These are phyloP conservation scores for Solanum dulcamara DNA, from an alignment of 257 asterid genomes.

Conservation along the genomic window DNA sequence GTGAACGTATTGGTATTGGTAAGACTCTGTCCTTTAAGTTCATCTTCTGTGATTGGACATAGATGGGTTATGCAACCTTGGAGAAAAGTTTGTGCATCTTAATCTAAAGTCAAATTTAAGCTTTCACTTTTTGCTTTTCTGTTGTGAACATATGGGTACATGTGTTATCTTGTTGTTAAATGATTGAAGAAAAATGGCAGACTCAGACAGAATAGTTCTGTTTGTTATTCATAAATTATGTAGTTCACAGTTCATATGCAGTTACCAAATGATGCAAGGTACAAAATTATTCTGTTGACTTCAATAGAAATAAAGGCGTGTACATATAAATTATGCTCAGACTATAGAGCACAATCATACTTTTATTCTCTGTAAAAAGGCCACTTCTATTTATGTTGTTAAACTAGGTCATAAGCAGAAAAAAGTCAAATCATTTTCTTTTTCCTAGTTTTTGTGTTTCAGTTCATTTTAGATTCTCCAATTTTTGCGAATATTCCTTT, in stretches of 20 bases:
- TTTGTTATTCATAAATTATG: not conserved
- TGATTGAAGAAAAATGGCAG: not conserved
- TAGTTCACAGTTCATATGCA: not conserved
- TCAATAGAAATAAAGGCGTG: not conserved
- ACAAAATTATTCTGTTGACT: not conserved
- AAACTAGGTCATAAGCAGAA: not conserved
- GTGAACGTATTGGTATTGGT: constrained; percentile 98
- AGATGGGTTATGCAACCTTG: not conserved
- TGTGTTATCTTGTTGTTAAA: not conserved
- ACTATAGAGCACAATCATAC: not conserved
- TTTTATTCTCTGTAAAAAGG: not conserved
- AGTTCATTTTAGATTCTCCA: not conserved
- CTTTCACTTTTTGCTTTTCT: not conserved
- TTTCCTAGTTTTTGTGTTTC: not conserved
- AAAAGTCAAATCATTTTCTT: not conserved
- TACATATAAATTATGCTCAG: not conserved
- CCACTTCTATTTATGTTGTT: not conserved
- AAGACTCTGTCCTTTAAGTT: constrained; percentile 4
- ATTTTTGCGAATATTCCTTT: not conserved
- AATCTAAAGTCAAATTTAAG: not conserved
- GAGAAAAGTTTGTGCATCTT: not conserved
- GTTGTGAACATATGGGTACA: not conserved
- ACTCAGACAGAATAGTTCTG: not conserved
- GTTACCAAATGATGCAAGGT: not conserved
- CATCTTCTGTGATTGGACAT: not conserved